phyloP scores from a whole-genome alignment of 2,329 filamentous ascomycete genomes.

The Capronia epimyces region DNA sequence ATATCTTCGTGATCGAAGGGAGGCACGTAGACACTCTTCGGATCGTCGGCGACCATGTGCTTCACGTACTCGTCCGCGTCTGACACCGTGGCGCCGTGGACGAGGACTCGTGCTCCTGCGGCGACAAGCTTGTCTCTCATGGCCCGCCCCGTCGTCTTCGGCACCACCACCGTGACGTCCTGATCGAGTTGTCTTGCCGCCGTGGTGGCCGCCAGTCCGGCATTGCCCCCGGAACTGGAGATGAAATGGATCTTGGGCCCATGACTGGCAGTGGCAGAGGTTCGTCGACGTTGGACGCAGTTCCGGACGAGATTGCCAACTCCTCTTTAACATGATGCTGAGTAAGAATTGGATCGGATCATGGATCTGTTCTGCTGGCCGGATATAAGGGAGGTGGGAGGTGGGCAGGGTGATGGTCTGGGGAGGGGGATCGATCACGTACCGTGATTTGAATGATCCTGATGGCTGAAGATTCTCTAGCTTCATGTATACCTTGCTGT shows the following conservation, averaged over 20 bases:
- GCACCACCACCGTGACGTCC: conserved; percentile 69
- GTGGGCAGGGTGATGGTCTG: no score
- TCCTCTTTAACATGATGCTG: no score
- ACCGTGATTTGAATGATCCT: conserved; percentile 75
- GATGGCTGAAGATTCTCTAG: conserved; percentile 78
- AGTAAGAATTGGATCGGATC: no score
- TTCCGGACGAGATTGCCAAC: no score
- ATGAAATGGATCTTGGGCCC: conserved; percentile 79
- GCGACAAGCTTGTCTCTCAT: conserved; percentile 69
- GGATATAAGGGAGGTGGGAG: no score
- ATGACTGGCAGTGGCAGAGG: no score
- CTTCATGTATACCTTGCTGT: conserved; percentile 49
- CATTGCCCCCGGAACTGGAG: conserved; percentile 74
- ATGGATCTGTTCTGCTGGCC: no score
- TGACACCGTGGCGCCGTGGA: conserved; percentile 61
- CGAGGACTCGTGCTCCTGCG: conserved; percentile 64
- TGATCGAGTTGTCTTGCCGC: conserved; percentile 60
- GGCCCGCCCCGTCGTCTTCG: conserved; percentile 56
- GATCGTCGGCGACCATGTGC: no score
- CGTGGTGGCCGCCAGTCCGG: conserved; percentile 72
- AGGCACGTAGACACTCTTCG: conserved; percentile 43
- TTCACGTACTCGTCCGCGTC: conserved; percentile 64
- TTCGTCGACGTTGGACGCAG: no score
- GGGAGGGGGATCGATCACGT: no score
- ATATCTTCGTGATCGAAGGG: conserved; percentile 44